phyloP scores from a whole-genome alignment of 139 green algal genomes.

The Micractinium conductrix region DNA sequence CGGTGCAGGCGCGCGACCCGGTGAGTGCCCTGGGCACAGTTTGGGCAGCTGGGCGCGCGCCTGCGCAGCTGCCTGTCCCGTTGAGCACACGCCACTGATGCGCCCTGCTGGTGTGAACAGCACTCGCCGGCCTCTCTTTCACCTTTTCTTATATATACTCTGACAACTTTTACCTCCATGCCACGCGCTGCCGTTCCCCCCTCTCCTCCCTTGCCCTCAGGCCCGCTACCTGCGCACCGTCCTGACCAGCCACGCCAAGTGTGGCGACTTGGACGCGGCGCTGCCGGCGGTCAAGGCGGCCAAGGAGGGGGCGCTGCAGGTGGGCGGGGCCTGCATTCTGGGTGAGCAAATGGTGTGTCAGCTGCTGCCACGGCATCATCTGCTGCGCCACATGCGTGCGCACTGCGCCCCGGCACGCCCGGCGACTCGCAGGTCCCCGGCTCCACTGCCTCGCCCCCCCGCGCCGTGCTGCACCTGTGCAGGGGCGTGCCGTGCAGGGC shows the following conservation, averaged over 20 bases:
- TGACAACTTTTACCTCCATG: not conserved
- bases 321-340: too few species aligned
- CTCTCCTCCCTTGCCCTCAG: not conserved
- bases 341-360: too few species aligned
- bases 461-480: too few species aligned
- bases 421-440: too few species aligned
- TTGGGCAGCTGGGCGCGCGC: not conserved
- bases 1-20: constrained; percentile 26
- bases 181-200: not conserved
- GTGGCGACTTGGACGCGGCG: constrained; percentile 72
- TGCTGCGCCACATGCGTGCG: not conserved
- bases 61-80: not conserved
- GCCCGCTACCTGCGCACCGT: constrained; percentile 63
- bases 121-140: not conserved
- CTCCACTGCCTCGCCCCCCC: too few species aligned
- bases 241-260: constrained; percentile 58
- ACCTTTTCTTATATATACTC: not conserved
- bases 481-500: not conserved
- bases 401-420: too few species aligned
- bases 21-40: not conserved
- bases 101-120: not conserved
- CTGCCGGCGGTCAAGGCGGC: constrained; percentile 68
- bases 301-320: constrained; percentile 68
- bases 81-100: not conserved
- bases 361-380: not conserved